Base-by-base conservation (phyloP, 345 rosid genomes). In the Acer campestre region DNA sequence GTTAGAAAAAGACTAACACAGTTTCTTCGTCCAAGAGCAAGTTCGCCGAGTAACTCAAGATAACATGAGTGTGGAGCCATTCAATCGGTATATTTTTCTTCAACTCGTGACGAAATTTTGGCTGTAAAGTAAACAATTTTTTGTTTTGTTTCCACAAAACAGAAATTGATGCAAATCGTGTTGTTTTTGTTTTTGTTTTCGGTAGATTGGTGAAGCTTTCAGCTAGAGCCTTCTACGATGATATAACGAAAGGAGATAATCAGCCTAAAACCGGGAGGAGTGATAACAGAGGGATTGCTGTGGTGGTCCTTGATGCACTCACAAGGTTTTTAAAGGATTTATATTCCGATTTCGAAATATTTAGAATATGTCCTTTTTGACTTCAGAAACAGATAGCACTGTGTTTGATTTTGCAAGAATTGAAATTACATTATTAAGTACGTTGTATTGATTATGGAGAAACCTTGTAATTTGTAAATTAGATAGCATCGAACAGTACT, bases 241-340 rank as follows among this genome's bases (percentile, higher is more conserved):
- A 91, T 61, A 77, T 86, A 14, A 90, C 91, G 0, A 85, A 86
- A 78, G 92, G 88, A 42, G 96, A 92, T 61, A 91, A 87, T 83
- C 96, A 90, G 84, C 93, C 93, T 22, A 94, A 90, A 80, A 86
- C 80, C 31, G 93, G 90, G 20, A 86, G 89, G 68, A 85, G 90
- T 70, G 97, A 93, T 61, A 91, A 88, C 77, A 84, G 90, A 79
- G 98, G 97, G 74, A 90, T 87, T 78, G 94, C 90, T 4, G 90
- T 93, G n/a, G 93, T 91, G 76, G 91, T 94, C 55, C 96, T 94
- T 11, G 98, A 94, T 75, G 92, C 91, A n/a, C 90, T 92, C 73
- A 82, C 96, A 0, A 89, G 94, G 94, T 94, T 10, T 10, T 11
- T 61, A 10, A 8, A 61, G 2, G 1, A 61, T 61, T 23, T 61